These are phyloP conservation scores for Microbotryum intermedium DNA, from an alignment of 1,284 basidiomycete species.

Conservation along the genomic window DNA sequence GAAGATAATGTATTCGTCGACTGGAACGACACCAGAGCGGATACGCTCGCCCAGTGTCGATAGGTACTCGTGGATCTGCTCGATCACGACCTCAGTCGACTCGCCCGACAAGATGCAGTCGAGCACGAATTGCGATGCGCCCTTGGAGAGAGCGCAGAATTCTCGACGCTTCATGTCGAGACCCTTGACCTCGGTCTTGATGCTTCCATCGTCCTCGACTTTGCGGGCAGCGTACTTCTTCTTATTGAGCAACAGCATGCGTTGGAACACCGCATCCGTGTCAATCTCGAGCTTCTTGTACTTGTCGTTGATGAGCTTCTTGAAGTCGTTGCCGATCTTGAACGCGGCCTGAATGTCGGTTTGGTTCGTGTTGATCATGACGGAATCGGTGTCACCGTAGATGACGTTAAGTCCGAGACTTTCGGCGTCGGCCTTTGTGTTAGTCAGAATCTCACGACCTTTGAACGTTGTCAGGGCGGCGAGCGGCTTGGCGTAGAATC, in stretches of 20 bases:
- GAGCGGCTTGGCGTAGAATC: slow-evolving; percentile 94
- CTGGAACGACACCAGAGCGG: slow-evolving; percentile 61
- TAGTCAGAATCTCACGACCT: slow-evolving; percentile 92
- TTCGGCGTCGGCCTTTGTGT: slow-evolving; percentile 88
- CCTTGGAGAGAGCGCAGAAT: slow-evolving; percentile 85
- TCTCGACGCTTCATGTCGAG: slow-evolving; percentile 98
- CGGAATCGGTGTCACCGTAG: slow-evolving; percentile 97
- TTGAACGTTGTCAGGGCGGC: slow-evolving; percentile 96
- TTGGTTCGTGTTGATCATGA: slow-evolving; percentile 96
- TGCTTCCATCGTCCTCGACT: slow-evolving; percentile 62
- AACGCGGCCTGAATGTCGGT: slow-evolving; percentile 78
- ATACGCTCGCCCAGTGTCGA: slow-evolving; percentile 64
- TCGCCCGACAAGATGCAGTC: slow-evolving; percentile 88
- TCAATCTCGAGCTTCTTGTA: slow-evolving; percentile 96
- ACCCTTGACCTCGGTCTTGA: slow-evolving; percentile 78
- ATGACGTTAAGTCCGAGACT: slow-evolving; percentile 85
- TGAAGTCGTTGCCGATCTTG: slow-evolving; percentile 85
- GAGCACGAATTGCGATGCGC: slow-evolving; percentile 82
- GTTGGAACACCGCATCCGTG: slow-evolving; percentile 86
- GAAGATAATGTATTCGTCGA: slow-evolving; percentile 91
- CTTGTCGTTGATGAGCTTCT: slow-evolving; percentile 89
- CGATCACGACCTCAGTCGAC: slow-evolving; percentile 77
- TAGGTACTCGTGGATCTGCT: slow-evolving; percentile 89
- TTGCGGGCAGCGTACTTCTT: slow-evolving; percentile 99
- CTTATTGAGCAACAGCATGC: slow-evolving; percentile 89